Conservation (phyloP, 1,139 yeast species). For the Candida gigantensis region DNA sequence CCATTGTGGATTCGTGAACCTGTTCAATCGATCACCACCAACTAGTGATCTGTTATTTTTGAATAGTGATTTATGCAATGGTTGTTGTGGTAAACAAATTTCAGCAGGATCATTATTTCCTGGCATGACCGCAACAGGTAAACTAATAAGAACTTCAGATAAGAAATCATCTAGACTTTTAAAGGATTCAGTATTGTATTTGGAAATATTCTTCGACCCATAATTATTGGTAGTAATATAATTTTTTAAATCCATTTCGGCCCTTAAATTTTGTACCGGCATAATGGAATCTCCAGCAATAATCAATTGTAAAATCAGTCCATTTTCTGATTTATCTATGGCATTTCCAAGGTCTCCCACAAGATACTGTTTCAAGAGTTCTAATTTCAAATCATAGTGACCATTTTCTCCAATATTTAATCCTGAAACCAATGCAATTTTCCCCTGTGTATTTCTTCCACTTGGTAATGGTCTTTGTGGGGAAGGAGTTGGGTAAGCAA, state of each 20-base stretch:
- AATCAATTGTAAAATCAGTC: conserved; percentile 53
- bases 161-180: conserved; percentile 56
- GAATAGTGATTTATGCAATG: conserved; percentile 76
- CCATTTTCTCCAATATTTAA: conserved; percentile 51
- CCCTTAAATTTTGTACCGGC: conserved; percentile 23
- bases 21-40: conserved; percentile 40
- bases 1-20: conserved; percentile 79
- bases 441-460: conserved; percentile 11
- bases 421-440: conserved; percentile 74
- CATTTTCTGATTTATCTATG: conserved; percentile 23
- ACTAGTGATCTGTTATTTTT: conserved; percentile 45
- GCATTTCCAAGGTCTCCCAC: conserved; percentile 63
- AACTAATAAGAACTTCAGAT: conserved; percentile 54
- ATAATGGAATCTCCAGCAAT: conserved; percentile 79
- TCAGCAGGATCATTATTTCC: conserved; percentile 86
- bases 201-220: conserved; percentile 54
- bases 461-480: conserved; percentile 49
- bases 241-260: conserved; percentile 23
- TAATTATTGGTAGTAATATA: conserved; percentile 45
- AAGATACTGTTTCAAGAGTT: conserved; percentile 69
- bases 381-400: conserved; percentile 49
- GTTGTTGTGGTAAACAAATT: conserved; percentile 84
- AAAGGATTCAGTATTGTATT: conserved; percentile 46
- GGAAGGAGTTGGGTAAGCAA: conserved; percentile 66
- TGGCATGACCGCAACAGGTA: conserved; percentile 80